Evolutionary conservation across 73 alveolate species (phyloP), one percentile per base, ranked within the genome.

Genomic region (Urostyla sp.): DNA sequence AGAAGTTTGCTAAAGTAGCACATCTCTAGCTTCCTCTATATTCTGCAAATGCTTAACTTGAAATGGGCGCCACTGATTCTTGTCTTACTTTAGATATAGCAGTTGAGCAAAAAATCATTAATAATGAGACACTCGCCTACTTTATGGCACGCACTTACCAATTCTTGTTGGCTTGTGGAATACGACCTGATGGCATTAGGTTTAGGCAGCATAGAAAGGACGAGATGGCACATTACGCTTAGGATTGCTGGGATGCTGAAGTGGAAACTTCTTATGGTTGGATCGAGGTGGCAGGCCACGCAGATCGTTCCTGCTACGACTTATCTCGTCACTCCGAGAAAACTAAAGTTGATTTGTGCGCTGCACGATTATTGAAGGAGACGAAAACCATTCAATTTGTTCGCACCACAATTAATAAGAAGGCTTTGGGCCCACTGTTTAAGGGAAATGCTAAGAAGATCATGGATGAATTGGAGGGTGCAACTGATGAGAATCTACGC

Each of bases 221-320:
- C 55, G 99, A 98, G 92, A 98, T 97, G 99, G 99, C 99, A 38
- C 99, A 98, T 89, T 98, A 98, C 88, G 99, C 99, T 37, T 52
- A 90, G 30, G 99, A 98, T 85, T 98, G 99, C 91, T 98, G 99
- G 99, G 99, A 98, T 85, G 99, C 99, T 16, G 99, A 97, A 91
- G 96, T 98, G 38, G 97, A 91, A 74, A 94, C 98, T 35, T 96
- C 99, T 32, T 93, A 95, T 75, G 99, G 99, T 23, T 98, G 99
- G 99, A 91, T 96, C 46, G 99, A 98, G 88, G 87, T 98, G 45
- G 99, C 98, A 32, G 99, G 99, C 37, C 94, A 90, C 72, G 99
- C 99, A 31, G 99, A 98, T 85, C 93, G 99, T 78, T 89, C 99
- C 18, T 95, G 99, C 58, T 98, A 35, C 81, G 99, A 96, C 85